phyloP scores from a whole-genome alignment of 768 basidiomycete genomes.

The Phaffia australis region DNA sequence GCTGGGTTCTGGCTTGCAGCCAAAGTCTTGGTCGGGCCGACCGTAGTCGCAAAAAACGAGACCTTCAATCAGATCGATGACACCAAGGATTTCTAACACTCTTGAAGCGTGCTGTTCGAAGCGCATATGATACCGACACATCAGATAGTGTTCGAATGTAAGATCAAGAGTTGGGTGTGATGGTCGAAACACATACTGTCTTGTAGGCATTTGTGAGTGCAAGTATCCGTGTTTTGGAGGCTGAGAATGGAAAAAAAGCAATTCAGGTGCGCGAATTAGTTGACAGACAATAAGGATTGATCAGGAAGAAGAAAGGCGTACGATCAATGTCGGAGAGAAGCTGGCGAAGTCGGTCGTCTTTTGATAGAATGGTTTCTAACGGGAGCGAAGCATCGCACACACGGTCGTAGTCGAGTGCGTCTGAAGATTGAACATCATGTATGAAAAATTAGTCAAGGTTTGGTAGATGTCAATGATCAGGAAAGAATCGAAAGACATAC shows the following conservation, averaged over 20 bases:
- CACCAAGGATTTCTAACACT: constrained; percentile 59
- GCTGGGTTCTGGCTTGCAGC: constrained; percentile 68
- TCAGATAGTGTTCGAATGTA: neutral
- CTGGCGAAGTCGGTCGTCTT: constrained; percentile 51
- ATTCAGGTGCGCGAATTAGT: neutral
- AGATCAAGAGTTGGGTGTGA: neutral
- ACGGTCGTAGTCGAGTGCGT: constrained; percentile 71
- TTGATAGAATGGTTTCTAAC: constrained; percentile 64
- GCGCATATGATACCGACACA: constrained; percentile 17
- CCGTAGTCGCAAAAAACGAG: constrained; percentile 70
- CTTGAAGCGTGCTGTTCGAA: constrained; percentile 60
- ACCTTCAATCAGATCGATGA: constrained; percentile 62
- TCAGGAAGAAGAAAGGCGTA: neutral
- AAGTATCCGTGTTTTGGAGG: constrained; percentile 53
- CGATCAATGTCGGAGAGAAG: constrained; percentile 65
- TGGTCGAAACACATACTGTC: constrained; percentile 44
- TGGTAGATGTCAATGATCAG: neutral
- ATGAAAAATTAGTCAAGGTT: neutral
- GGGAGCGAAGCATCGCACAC: constrained; percentile 77
- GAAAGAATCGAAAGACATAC: constrained; percentile 37
- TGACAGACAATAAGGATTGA: neutral
- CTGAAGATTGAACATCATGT: constrained; percentile 38
- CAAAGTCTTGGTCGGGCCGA: constrained; percentile 46
- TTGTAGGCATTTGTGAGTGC: constrained; percentile 63
- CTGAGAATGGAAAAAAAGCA: neutral